Percentiles rank a stretch among this genome's conserved stretches.
Evolutionary conservation across 257 asterid genomes (phyloP).

Genomic region (Pogostemon cablin): DNA sequence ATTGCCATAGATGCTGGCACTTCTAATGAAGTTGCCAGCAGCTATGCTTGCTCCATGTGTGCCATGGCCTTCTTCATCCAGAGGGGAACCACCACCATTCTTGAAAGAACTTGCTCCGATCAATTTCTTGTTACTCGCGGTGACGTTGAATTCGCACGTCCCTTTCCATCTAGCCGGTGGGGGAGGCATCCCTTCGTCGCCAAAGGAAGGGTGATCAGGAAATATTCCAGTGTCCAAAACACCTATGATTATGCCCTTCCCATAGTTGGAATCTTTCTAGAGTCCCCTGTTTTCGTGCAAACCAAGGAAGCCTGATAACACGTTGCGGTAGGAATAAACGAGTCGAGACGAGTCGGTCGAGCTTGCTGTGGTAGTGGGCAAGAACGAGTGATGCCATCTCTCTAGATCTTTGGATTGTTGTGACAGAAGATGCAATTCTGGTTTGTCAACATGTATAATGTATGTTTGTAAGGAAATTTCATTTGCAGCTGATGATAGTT

Average conservation of each 20-base stretch:
- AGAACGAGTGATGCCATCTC: background rate
- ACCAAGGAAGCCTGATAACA: conserved; percentile 42
- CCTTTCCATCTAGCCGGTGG: conserved; percentile 53
- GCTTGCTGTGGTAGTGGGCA: too few relatives aligned
- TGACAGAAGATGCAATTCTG: conserved; percentile 19
- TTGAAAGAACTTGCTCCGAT: background rate
- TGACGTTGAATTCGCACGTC: conserved; percentile 25
- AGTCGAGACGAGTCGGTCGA: too few relatives aligned
- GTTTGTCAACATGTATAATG: conserved; percentile 35
- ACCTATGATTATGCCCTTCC: conserved; percentile 38
- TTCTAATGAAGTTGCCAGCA: conserved; percentile 24
- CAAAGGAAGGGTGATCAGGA: conserved; percentile 45
- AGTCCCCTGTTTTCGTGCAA: conserved; percentile 35
- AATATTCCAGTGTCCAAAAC: conserved; percentile 40
- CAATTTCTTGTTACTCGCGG: conserved; percentile 17
- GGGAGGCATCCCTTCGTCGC: conserved; percentile 36
- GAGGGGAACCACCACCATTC: background rate
- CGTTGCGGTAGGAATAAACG: conserved; percentile 36
- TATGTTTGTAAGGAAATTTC: conserved; percentile 24
- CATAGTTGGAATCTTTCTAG: conserved; percentile 37
- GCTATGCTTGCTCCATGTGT: conserved; percentile 38
- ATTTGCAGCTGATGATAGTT: background rate
- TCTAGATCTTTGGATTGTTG: conserved; percentile 23
- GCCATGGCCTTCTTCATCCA: conserved; percentile 36
- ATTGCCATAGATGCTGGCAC: conserved; percentile 26